These are phyloP conservation scores for Abrus precatorius DNA, from an alignment of 306 rosid species.

Conservation along the genomic window DNA sequence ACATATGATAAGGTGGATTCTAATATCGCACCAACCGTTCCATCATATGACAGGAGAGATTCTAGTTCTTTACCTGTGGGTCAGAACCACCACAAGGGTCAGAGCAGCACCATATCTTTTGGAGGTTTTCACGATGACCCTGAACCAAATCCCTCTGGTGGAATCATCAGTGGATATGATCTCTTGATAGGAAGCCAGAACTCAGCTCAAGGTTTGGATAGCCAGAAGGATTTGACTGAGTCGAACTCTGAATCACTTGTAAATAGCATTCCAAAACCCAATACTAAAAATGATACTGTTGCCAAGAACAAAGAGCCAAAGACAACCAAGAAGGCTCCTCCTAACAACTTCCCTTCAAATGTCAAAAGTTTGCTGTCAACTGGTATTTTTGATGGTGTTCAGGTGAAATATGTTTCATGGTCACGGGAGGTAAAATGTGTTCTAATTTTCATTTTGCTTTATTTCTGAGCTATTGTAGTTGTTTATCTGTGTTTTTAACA, in stretches of 20 bases:
- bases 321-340: conserved; percentile 73
- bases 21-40: conserved; percentile 56
- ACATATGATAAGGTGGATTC: conserved; percentile 69
- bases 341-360: conserved; percentile 94
- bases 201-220: conserved; percentile 62
- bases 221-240: conserved; percentile 64
- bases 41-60: conserved; percentile 66
- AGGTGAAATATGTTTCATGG: conserved; percentile 91
- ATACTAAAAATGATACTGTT: conserved; percentile 54
- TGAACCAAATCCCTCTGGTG: conserved; percentile 68
- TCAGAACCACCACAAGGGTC: conserved; percentile 67
- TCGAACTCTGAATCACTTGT: conserved; percentile 58
- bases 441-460: conserved; percentile 24
- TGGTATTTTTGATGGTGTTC: conserved; percentile 93
- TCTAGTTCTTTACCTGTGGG: conserved; percentile 62
- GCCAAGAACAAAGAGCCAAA: conserved; percentile 76
- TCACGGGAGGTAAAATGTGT: conserved; percentile 79
- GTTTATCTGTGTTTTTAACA: conserved; percentile 21
- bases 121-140: conserved; percentile 72
- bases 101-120: conserved; percentile 72
- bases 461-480: conserved; percentile 38
- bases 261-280: conserved; percentile 58
- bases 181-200: conserved; percentile 69
- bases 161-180: conserved; percentile 73
- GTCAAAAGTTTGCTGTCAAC: conserved; percentile 96